Evolutionary conservation across 2,329 filamentous ascomycete species (phyloP).

Genomic region (Phyllosticta citriasiana): DNA sequence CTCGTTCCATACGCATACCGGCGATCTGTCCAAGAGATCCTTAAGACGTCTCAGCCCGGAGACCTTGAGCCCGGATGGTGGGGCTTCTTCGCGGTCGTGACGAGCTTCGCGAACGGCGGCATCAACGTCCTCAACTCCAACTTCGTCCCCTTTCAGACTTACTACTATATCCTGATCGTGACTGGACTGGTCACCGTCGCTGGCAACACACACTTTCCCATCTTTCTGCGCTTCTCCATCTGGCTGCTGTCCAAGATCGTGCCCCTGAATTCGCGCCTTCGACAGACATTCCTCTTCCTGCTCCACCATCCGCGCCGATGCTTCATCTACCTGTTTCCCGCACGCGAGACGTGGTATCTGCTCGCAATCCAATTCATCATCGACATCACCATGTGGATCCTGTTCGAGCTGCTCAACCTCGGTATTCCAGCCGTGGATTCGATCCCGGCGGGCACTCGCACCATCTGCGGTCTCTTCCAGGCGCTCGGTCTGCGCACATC

Average conservation of each 20-base stretch:
- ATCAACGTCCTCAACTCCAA: constrained; percentile 19
- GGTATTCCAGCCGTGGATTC: constrained; percentile 46
- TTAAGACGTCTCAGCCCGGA: constrained; percentile 14
- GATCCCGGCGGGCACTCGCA: constrained; percentile 43
- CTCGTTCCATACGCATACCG: constrained; percentile 14
- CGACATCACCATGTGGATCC: constrained; percentile 54
- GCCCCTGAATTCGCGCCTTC: constrained; percentile 12
- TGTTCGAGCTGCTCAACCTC: constrained; percentile 56
- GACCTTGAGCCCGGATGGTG: constrained; percentile 23
- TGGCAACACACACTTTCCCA: constrained; percentile 56
- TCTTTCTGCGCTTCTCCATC: constrained; percentile 51
- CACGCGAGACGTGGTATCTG: constrained; percentile 56
- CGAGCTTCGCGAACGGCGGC: constrained; percentile 23
- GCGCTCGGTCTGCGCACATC: constrained; percentile 51
- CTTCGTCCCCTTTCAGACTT: constrained; percentile 32
- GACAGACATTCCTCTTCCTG: constrained; percentile 27
- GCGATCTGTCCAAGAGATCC: not conserved
- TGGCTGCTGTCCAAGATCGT: constrained; percentile 38
- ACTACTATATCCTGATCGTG: constrained; percentile 32
- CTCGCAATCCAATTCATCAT: constrained; percentile 50
- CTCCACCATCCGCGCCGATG: constrained; percentile 39
- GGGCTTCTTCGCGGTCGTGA: constrained; percentile 20
- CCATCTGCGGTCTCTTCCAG: constrained; percentile 57
- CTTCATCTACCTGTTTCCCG: constrained; percentile 55
- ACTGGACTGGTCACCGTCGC: constrained; percentile 51